These are phyloP conservation scores for Neopestalotiopsis sp. DNA, from an alignment of 2,329 filamentous ascomycete genomes.

Conservation along the genomic window DNA sequence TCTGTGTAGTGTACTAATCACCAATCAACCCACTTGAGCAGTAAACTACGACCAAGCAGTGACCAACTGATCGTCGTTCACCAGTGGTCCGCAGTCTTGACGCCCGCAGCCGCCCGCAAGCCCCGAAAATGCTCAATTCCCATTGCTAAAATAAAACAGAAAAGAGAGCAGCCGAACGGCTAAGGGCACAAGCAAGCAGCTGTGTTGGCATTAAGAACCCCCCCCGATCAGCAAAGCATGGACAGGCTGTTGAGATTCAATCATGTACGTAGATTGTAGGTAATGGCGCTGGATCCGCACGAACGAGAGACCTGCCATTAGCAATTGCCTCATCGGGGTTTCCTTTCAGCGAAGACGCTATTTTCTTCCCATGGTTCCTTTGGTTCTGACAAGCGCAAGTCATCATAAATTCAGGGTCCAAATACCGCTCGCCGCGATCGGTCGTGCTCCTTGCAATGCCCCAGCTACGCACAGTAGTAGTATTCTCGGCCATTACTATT, in stretches of 20 bases:
- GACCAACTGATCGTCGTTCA: neutral
- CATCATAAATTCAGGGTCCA: slow-evolving; percentile 10
- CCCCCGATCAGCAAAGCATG: neutral
- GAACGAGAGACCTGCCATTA: slow-evolving; percentile 9
- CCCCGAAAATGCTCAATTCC: neutral
- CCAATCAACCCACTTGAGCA: too few relatives aligned
- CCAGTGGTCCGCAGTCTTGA: neutral
- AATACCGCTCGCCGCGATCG: slow-evolving; percentile 7
- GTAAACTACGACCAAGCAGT: too few relatives aligned
- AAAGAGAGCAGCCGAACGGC: neutral
- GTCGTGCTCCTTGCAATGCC: neutral
- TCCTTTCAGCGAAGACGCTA: neutral
- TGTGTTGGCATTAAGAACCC: neutral
- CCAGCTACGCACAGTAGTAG: neutral
- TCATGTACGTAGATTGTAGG: slow-evolving; percentile 1
- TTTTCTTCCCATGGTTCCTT: neutral
- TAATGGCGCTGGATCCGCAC: slow-evolving; percentile 2
- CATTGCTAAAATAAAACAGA: neutral
- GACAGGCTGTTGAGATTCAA: neutral
- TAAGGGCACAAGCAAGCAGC: neutral
- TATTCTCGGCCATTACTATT: slow-evolving; percentile 1
- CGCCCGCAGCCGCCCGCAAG: neutral
- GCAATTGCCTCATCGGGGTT: neutral
- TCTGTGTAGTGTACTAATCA: too few relatives aligned
- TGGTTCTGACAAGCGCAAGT: neutral